These are phyloP conservation scores for Botrytis squamosa DNA, from an alignment of 2,329 filamentous ascomycete genomes.

Conservation along the genomic window DNA sequence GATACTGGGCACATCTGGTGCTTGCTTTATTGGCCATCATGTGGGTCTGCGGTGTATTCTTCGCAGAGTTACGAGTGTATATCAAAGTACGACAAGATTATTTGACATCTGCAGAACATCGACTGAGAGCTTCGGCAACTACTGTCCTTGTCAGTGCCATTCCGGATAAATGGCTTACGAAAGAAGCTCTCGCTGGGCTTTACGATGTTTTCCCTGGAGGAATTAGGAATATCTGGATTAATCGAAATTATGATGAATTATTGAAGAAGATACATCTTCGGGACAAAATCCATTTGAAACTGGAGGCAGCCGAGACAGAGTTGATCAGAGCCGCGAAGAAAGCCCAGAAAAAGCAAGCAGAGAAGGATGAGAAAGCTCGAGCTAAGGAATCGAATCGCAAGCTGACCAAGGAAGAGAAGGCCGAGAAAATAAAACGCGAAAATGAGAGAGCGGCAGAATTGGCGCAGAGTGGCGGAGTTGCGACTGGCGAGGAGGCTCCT, in stretches of 20 bases:
- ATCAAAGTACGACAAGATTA: constrained; percentile 93
- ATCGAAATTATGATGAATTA: constrained; percentile 80
- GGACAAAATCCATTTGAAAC: constrained; percentile 64
- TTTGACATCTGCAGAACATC: constrained; percentile 90
- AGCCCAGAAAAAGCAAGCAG: constrained; percentile 65
- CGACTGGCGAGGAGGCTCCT: constrained; percentile 53
- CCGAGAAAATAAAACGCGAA: constrained; percentile 32
- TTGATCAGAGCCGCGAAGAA: constrained; percentile 79
- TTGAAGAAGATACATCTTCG: constrained; percentile 80
- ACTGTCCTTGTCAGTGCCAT: constrained; percentile 93
- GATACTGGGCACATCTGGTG: constrained; percentile 82
- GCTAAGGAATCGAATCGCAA: constrained; percentile 50
- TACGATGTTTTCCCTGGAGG: constrained; percentile 97
- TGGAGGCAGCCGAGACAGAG: constrained; percentile 82
- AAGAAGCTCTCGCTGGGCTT: constrained; percentile 75
- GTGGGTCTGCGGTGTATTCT: constrained; percentile 87
- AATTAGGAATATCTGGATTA: constrained; percentile 94
- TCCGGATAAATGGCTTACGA: constrained; percentile 83
- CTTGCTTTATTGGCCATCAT: constrained; percentile 74
- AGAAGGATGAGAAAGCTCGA: constrained; percentile 43
- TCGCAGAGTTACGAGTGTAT: constrained; percentile 80
- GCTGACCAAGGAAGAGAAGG: constrained; percentile 40
- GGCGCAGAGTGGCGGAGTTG: constrained; percentile 52
- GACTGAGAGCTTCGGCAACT: constrained; percentile 87
- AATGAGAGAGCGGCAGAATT: constrained; percentile 44